These are phyloP conservation scores for Xylariaceae sp. DNA, from an alignment of 2,329 filamentous ascomycete genomes.

Conservation along the genomic window DNA sequence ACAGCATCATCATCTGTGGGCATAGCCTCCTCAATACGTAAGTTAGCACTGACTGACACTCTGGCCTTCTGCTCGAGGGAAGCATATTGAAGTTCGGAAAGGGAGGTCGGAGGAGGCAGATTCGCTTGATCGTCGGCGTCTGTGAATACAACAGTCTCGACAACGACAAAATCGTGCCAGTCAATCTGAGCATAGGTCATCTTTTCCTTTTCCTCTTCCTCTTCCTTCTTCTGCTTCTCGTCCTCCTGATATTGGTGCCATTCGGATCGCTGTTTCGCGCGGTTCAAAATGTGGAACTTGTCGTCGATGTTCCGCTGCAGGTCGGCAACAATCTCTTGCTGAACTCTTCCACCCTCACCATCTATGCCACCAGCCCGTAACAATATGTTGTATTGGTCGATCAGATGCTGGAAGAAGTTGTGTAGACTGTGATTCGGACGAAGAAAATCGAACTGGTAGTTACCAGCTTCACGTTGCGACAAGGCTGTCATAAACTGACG, in stretches of 20 bases:
- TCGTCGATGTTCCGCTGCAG: conserved; percentile 72
- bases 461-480: conserved; percentile 81
- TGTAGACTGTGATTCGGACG: conserved; percentile 93
- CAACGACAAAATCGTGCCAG: conserved; percentile 96
- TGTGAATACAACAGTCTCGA: conserved; percentile 90
- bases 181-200: conserved; percentile 79
- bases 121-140: conserved; percentile 82
- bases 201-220: conserved; percentile 78
- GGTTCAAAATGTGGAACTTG: conserved; percentile 73
- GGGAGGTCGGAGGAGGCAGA: conserved; percentile 81
- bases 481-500: conserved; percentile 87
- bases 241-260: conserved; percentile 80
- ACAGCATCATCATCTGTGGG: conserved; percentile 70
- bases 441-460: conserved; percentile 94
- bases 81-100: conserved; percentile 88
- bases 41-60: conserved; percentile 74
- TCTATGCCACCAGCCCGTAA: conserved; percentile 64
- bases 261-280: conserved; percentile 80
- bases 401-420: conserved; percentile 87
- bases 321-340: conserved; percentile 68
- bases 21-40: conserved; percentile 93
- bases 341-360: conserved; percentile 61
- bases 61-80: conserved; percentile 93
- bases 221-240: conserved; percentile 85
- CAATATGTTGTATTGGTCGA: conserved; percentile 89